These are phyloP conservation scores for Pelargonium citronellum DNA, from an alignment of 441 rosid species.

Conservation along the genomic window DNA sequence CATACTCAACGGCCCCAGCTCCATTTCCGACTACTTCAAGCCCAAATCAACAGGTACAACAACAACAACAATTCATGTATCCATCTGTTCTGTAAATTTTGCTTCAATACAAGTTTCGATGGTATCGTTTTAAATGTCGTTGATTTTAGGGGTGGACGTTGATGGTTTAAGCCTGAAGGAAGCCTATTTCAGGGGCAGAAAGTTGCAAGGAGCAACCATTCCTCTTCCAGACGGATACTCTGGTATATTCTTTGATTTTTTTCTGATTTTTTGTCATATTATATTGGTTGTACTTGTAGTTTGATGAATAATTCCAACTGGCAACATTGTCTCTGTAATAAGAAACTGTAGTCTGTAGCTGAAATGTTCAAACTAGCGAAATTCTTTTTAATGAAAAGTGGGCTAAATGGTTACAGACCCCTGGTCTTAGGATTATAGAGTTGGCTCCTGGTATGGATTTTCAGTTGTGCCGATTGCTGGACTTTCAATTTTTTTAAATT, in stretches of 20 bases:
- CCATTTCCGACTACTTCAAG: slow-evolving; percentile 73
- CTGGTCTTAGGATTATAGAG: too few species aligned
- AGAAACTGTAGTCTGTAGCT: neutral
- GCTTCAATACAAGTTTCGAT: neutral
- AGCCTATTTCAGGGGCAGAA: slow-evolving; percentile 82
- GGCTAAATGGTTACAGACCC: too few species aligned
- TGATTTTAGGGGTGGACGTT: slow-evolving; percentile 39
- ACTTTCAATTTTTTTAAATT: too few species aligned
- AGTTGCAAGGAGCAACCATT: slow-evolving; percentile 57
- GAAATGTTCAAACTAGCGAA: too few species aligned
- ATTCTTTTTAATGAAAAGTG: too few species aligned
- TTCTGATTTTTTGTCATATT: neutral
- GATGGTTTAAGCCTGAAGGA: slow-evolving; percentile 61
- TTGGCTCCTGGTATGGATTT: too few species aligned
- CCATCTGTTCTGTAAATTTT: neutral
- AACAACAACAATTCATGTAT: neutral
- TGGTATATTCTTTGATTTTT: slow-evolving; percentile 31
- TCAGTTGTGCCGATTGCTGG: too few species aligned
- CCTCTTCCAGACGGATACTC: slow-evolving; percentile 59
- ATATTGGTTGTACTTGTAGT: neutral
- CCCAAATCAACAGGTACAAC: slow-evolving; percentile 52
- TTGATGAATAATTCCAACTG: neutral
- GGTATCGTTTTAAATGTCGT: neutral
- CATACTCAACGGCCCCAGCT: slow-evolving; percentile 58
- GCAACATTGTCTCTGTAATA: slow-evolving; percentile 2